These are phyloP conservation scores for Aegilops speltoides DNA, from an alignment of 176 grass and related monocot species.

Conservation along the genomic window DNA sequence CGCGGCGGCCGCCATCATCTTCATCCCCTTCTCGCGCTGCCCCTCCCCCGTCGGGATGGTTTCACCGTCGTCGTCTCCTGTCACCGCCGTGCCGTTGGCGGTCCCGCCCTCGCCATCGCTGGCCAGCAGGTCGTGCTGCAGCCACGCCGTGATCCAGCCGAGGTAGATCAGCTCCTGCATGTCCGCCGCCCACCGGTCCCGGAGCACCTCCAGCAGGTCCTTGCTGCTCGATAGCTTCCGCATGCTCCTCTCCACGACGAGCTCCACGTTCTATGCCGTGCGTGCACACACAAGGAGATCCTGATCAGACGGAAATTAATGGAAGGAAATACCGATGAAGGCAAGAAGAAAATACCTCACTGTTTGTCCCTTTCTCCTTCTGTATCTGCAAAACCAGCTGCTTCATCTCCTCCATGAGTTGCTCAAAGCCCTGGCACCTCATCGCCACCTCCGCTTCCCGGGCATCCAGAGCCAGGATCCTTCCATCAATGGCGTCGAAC, in stretches of 20 bases:
- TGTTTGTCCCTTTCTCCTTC: constrained; percentile 40
- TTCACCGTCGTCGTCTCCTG: neutral
- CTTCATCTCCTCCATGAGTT: constrained; percentile 48
- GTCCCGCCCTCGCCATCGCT: constrained; percentile 1
- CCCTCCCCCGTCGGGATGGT: neutral
- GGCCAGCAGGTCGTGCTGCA: constrained; percentile 60
- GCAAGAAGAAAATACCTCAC: neutral
- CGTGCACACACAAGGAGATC: neutral
- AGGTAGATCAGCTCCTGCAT: constrained; percentile 92
- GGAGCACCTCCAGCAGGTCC: constrained; percentile 53
- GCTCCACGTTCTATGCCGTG: constrained; percentile 48
- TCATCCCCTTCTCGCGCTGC: constrained; percentile 31
- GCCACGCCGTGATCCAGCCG: constrained; percentile 72
- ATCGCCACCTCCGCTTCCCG: constrained; percentile 42
- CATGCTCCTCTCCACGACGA: constrained; percentile 40
- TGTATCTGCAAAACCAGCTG: constrained; percentile 42
- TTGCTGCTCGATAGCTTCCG: constrained; percentile 40
- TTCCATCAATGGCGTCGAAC: constrained; percentile 24
- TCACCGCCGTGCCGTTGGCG: neutral
- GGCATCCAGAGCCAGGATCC: constrained; percentile 37
- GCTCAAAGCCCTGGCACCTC: constrained; percentile 47
- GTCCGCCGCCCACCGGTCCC: constrained; percentile 65
- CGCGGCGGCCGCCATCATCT: constrained; percentile 24
- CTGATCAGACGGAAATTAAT: neutral
- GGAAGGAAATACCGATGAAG: neutral